Evolutionary conservation across 176 grass and related monocot species (phyloP).

Genomic region (Avena insularis): DNA sequence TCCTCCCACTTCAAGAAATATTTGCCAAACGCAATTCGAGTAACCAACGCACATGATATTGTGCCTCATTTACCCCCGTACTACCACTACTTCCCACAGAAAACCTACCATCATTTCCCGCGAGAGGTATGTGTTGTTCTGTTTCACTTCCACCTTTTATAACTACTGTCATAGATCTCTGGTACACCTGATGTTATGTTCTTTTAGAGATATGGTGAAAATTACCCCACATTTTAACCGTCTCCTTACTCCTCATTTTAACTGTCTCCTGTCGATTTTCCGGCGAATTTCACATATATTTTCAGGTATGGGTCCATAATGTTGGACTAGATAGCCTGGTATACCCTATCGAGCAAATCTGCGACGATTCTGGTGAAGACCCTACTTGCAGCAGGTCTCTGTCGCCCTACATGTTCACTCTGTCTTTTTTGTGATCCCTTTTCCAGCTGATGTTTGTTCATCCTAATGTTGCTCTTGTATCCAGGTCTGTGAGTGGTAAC

Average conservation of each 20-base stretch:
- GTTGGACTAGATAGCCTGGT: conserved; percentile 58
- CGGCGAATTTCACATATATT: not conserved
- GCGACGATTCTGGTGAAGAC: conserved; percentile 86
- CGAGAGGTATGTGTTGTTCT: conserved; percentile 53
- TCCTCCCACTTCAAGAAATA: conserved; percentile 54
- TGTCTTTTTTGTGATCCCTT: not conserved
- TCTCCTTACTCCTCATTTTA: not conserved
- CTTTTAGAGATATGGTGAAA: conserved; percentile 5
- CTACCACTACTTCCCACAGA: conserved; percentile 67
- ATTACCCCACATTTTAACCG: not conserved
- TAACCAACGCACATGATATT: conserved; percentile 67
- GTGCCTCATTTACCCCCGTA: conserved; percentile 84
- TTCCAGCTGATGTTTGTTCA: not conserved
- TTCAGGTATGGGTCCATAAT: conserved; percentile 84
- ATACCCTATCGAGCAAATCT: conserved; percentile 66
- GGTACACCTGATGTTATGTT: conserved; percentile 14
- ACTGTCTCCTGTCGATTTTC: not conserved
- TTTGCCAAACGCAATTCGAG: conserved; percentile 62
- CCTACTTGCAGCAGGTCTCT: conserved; percentile 79
- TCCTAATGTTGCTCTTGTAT: conserved; percentile 2
- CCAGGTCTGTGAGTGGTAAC: conserved; percentile 77
- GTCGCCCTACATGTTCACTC: not conserved
- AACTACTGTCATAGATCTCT: not conserved
- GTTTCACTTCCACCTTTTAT: conserved; percentile 18
- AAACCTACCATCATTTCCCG: conserved; percentile 79